Base-by-base conservation (phyloP, 345 rosid genomes). In the Angophora floribunda region DNA sequence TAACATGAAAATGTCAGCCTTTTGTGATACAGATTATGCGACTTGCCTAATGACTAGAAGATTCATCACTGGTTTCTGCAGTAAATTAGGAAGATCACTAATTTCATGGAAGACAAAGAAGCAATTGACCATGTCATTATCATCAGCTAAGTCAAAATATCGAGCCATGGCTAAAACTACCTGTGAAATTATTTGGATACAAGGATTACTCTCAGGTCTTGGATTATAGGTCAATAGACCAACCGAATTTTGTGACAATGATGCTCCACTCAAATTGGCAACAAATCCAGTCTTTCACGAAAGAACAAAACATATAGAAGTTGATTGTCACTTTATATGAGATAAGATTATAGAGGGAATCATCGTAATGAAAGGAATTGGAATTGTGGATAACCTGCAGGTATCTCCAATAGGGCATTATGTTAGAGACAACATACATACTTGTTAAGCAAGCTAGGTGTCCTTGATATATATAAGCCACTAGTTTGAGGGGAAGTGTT, bases 1-100 rank as follows among this genome's bases (percentile, higher is more conserved):
- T 5, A 4, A 55, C 61, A 55, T 55, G 28, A 36, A 36, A 36
- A 36, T 36, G 41, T 36, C 41, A 36, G 41, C 24, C 10, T 53
- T 55, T 55, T 55, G 28, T 0, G 4, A 55, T 55, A 3, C 5
- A 55, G 0, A 8, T 55, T 55, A 55, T 55, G 61, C 61, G 8
- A 55, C 5, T 55, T 55, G 61, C 12, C 0, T 2, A 0, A 55
- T 22, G 12, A 55, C 28, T 0, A 55, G 1, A 55, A 55, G 61
- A 55, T 55, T 0, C 4, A 55, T 55, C 24, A 22, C 12, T 21
- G 0, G 2, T 55, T 55, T 55, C 2, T 0, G 0, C 1, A 1
- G 21, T 26, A 22, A 55, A 55, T 55, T 55, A 26, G 5, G 0
- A 55, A 26, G 9, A 7, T 9, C 8, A 26, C 22, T 0, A 55